These are phyloP conservation scores for Citrus sp. DNA, from an alignment of 345 rosid genomes.

Conservation along the genomic window DNA sequence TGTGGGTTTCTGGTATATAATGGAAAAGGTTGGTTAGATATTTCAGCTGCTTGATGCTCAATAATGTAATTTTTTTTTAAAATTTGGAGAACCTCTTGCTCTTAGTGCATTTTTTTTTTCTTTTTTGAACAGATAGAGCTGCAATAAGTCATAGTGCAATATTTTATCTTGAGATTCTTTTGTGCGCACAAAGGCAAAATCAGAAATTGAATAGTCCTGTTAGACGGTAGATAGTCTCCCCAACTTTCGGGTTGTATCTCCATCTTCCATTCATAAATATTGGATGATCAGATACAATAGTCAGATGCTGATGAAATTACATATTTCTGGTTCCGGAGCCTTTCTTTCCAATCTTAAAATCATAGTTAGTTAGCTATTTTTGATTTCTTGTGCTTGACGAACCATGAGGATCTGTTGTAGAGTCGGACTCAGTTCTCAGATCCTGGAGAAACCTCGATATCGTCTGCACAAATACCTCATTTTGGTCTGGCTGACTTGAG, in stretches of 20 bases:
- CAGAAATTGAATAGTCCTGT: background rate
- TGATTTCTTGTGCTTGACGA: background rate
- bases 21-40: background rate
- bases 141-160: background rate
- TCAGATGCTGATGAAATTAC: background rate
- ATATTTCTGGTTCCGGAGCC: background rate
- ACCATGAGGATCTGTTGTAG: background rate
- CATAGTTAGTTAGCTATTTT: background rate
- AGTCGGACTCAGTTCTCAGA: conserved; percentile 7
- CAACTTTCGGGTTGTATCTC: background rate
- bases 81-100: background rate
- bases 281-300: background rate
- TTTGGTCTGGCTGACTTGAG: conserved; percentile 11
- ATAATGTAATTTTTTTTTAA: background rate
- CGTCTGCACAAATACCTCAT: conserved; percentile 21
- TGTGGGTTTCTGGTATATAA: background rate
- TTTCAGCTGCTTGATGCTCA: background rate
- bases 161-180: background rate
- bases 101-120: background rate
- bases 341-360: background rate
- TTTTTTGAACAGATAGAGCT: too few relatives aligned
- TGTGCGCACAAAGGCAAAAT: background rate
- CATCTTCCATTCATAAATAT: background rate
- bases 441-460: conserved; percentile 22
- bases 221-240: background rate